Percentiles rank a stretch among this genome's conserved stretches.
phyloP scores from a whole-genome alignment of 1,284 basidiomycete species.

The Apiotrichum gamsii region DNA sequence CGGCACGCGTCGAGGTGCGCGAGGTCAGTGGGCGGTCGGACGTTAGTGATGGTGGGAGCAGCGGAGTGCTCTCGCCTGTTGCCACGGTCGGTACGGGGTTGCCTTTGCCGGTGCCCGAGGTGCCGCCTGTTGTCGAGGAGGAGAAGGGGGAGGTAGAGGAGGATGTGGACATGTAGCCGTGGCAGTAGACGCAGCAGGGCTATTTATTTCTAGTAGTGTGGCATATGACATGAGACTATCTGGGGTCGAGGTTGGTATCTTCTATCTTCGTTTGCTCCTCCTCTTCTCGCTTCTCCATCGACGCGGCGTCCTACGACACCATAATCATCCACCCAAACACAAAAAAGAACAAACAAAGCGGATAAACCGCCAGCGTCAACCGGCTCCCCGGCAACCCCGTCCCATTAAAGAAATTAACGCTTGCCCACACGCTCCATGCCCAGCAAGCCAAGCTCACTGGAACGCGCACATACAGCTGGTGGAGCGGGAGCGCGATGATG shows the following conservation, averaged over 20 bases:
- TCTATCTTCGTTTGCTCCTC: too few species aligned
- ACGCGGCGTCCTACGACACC: conserved; percentile 65
- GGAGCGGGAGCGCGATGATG: conserved; percentile 76
- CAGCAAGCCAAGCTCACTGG: conserved; percentile 77
- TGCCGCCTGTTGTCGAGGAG: not conserved
- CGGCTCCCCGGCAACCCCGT: conserved; percentile 83
- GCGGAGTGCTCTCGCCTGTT: too few species aligned
- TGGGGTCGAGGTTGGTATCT: too few species aligned
- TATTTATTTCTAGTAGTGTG: too few species aligned
- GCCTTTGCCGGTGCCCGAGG: not conserved
- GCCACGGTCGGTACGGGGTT: too few species aligned
- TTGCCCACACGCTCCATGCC: conserved; percentile 94
- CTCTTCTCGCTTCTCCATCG: too few species aligned
- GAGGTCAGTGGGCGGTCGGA: too few species aligned
- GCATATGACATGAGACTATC: too few species aligned
- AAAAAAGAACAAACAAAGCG: conserved; percentile 59
- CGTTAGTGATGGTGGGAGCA: too few species aligned
- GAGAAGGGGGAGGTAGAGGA: not conserved
- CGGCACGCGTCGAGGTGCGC: too few species aligned
- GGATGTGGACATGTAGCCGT: not conserved
- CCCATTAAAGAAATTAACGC: conserved; percentile 88
- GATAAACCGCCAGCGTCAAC: conserved; percentile 85
- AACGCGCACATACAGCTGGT: conserved; percentile 72
- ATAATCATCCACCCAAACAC: conserved; percentile 86
- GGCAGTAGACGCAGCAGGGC: not conserved